Percentiles rank a stretch among this genome's conserved stretches.
phyloP scores from a whole-genome alignment of 2,329 filamentous ascomycete species.

The Pseudocercospora eumusae region DNA sequence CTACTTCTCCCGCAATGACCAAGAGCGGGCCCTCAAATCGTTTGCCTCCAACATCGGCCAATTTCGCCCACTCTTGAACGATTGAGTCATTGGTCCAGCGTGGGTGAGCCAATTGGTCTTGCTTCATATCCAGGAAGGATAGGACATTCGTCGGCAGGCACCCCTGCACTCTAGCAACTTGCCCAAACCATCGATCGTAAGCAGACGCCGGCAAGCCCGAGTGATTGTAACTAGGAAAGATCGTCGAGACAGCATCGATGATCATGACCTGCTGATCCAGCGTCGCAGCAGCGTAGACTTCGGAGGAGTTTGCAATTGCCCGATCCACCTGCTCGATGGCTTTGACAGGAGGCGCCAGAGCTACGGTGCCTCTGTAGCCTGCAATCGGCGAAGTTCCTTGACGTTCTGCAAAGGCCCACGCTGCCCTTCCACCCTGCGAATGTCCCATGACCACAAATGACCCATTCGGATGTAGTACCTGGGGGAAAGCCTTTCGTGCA shows the following conservation, averaged over 20 bases:
- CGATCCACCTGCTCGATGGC: conserved; percentile 35
- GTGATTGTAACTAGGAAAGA: not conserved
- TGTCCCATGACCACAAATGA: conserved; percentile 51
- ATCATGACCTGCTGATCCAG: not conserved
- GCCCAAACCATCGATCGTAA: not conserved
- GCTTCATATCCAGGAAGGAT: not conserved
- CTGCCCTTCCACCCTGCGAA: conserved; percentile 50
- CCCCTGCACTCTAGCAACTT: conserved; percentile 1
- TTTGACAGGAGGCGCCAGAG: conserved; percentile 21
- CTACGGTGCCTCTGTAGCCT: conserved; percentile 45
- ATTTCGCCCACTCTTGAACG: conserved; percentile 19
- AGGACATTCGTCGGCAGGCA: not conserved
- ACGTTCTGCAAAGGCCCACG: conserved; percentile 46
- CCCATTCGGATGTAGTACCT: conserved; percentile 33
- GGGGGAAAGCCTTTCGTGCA: conserved; percentile 46
- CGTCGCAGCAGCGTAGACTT: not conserved
- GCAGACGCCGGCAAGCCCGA: not conserved
- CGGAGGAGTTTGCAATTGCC: conserved; percentile 19
- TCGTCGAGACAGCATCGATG: conserved; percentile 4
- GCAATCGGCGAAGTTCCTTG: conserved; percentile 38
- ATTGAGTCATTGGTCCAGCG: conserved; percentile 10
- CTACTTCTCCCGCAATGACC: conserved; percentile 25
- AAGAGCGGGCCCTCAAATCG: conserved; percentile 43
- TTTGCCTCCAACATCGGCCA: conserved; percentile 33
- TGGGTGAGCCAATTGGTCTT: not conserved